Conservation (phyloP, 1,284 basidiomycete species). For the Phellinidium pouzarii region DNA sequence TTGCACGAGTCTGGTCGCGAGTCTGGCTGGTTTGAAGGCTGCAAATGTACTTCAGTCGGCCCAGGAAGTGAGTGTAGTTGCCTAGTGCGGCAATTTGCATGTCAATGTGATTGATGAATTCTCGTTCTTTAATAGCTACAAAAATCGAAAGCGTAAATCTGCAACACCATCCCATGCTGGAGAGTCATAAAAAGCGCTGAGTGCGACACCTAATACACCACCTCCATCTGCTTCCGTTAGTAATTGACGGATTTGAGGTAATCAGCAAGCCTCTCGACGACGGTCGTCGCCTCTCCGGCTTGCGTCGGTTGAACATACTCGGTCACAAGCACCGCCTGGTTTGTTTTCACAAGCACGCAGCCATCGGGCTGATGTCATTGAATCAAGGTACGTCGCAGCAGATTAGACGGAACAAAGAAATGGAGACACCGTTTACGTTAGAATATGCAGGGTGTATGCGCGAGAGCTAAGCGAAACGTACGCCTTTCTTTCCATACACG, state of each 20-base stretch:
- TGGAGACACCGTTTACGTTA: slow-evolving; percentile 10
- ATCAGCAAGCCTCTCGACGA: slow-evolving; percentile 75
- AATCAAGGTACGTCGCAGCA: background rate
- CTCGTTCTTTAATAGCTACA: slow-evolving; percentile 1
- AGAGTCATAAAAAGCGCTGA: background rate
- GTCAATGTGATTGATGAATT: background rate
- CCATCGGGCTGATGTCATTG: slow-evolving; percentile 61
- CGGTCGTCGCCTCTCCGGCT: slow-evolving; percentile 63
- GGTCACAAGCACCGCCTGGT: slow-evolving; percentile 80
- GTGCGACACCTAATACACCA: background rate
- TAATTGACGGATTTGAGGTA: slow-evolving; percentile 67
- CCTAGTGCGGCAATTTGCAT: no score
- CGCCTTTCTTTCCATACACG: slow-evolving; percentile 80
- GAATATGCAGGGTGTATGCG: background rate
- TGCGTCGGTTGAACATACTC: slow-evolving; percentile 71
- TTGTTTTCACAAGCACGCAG: slow-evolving; percentile 79
- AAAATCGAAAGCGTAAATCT: background rate
- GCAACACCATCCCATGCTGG: background rate
- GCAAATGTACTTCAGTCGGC: no score
- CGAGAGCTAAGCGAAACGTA: slow-evolving; percentile 36
- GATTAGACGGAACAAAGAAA: background rate
- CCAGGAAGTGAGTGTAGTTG: no score
- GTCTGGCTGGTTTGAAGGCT: no score
- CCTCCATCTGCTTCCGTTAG: slow-evolving; percentile 30
- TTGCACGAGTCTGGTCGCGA: no score